Evolutionary conservation across 768 basidiomycete genomes (phyloP).

Genomic region (Multifurca ochricompacta): DNA sequence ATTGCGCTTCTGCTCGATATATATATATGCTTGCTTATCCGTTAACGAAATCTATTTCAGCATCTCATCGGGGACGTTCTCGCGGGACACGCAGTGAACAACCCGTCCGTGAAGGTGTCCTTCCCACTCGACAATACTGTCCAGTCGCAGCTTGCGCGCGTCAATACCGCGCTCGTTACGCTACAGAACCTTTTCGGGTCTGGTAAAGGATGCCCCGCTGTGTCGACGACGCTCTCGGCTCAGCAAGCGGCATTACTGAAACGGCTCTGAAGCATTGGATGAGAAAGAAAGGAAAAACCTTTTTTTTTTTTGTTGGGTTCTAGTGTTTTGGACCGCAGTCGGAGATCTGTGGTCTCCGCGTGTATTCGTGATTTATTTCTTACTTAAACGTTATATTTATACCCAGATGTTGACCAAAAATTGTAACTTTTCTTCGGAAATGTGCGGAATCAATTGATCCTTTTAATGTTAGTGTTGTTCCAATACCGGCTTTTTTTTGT

Average conservation of each 20-base stretch:
- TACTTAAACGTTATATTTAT: background rate
- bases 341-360: background rate
- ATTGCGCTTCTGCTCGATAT: background rate
- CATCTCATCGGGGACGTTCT: conserved; percentile 3
- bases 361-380: background rate
- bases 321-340: too few relatives aligned
- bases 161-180: conserved; percentile 53
- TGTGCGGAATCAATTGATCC: too few relatives aligned
- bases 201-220: conserved; percentile 60
- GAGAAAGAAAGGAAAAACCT: background rate
- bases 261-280: background rate
- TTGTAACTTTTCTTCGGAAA: too few relatives aligned
- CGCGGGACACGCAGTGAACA: conserved; percentile 44
- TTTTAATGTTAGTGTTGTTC: too few relatives aligned
- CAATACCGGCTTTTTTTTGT: too few relatives aligned
- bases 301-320: too few relatives aligned
- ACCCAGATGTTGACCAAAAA: too few relatives aligned
- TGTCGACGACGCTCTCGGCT: conserved; percentile 42
- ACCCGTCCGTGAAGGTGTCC: conserved; percentile 47
- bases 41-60: background rate
- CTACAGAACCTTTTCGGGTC: conserved; percentile 68
- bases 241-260: conserved; percentile 23
- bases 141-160: conserved; percentile 44
- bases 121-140: conserved; percentile 58
- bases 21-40: background rate